Base-by-base conservation (phyloP, 441 rosid genomes). In the Macaranga tanarius region DNA sequence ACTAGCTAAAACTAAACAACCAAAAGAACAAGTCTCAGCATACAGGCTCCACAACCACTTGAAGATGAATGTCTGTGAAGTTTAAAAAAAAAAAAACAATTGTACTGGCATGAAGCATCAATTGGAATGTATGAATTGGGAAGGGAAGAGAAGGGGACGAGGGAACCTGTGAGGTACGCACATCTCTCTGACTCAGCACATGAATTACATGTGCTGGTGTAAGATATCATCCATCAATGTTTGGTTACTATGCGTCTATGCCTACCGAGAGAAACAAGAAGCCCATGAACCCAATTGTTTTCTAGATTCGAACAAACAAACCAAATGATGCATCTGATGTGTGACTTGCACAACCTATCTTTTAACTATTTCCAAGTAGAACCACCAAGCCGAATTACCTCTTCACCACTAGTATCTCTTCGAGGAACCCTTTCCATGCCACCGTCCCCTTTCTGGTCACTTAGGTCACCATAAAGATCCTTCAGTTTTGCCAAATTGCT, bases 351-450 rank as follows among this genome's bases (percentile, higher is more conserved):
- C 8, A 16, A 20, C 16, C 19, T 5, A 31, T 64, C 11, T 51
- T 71, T 26, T 16, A 55, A 17, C 81, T 86, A 92, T 73, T 84
- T 92, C 99, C 99, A 95, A 20, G 86, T 75, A 68, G 93, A 83
- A 50, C 93, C 98, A 63, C 99, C 98, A 31, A 95, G 97, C 82
- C 95, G 89, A 17, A 95, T 86, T 58, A 95, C 97, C 84, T 95
- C 99, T 79, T 93, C 96, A 6, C 92, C 85, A 55, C 86, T 74
- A 65, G 66, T 85, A 65, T 90, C 92, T 73, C 90, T 83, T 48
- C 84, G 78, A 19, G 87, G 81, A 67, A 71, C 61, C 85, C 86
- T 81, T 62, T 89, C 98, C 67, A 48, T 11, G 23, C 77, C 80
- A 60, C 83, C 77, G 50, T 78, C 88, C 2, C 83, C 92, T 78